These are phyloP conservation scores for Alternaria angustiovoidea DNA, from an alignment of 2,329 filamentous ascomycete species.

Conservation along the genomic window DNA sequence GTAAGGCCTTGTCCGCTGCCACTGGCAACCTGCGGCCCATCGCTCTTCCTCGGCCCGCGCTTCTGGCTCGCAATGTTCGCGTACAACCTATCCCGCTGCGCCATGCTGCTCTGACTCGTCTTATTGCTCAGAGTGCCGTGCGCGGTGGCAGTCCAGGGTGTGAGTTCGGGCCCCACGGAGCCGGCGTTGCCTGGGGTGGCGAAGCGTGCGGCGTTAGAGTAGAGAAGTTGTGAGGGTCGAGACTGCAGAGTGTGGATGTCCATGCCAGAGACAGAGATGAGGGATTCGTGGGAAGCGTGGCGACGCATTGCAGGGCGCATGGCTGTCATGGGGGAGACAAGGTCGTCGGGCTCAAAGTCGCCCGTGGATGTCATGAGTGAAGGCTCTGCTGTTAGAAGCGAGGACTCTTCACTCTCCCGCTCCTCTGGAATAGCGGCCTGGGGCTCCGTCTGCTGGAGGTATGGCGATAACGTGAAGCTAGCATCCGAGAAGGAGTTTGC, in stretches of 20 bases:
- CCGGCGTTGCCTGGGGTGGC: constrained; percentile 55
- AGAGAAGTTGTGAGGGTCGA: constrained; percentile 77
- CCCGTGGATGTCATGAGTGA: constrained; percentile 34
- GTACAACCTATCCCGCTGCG: constrained; percentile 63
- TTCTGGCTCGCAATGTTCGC: constrained; percentile 40
- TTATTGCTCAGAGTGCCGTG: constrained; percentile 61
- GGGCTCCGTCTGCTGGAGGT: constrained; percentile 25
- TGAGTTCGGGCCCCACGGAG: constrained; percentile 51
- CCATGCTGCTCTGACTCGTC: constrained; percentile 60
- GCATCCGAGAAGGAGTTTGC: constrained; percentile 43
- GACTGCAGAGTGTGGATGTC: constrained; percentile 86
- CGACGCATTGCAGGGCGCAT: constrained; percentile 64
- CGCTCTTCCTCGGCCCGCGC: constrained; percentile 30
- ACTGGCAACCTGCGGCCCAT: constrained; percentile 23
- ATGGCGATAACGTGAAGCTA: constrained; percentile 38
- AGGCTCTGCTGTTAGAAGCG: constrained; percentile 21
- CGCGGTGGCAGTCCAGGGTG: constrained; percentile 56
- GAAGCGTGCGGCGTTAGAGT: constrained; percentile 60
- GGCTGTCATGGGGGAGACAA: constrained; percentile 40
- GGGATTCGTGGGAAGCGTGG: constrained; percentile 82
- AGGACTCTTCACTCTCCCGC: constrained; percentile 43
- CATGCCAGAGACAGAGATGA: constrained; percentile 85
- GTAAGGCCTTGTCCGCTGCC: constrained; percentile 48
- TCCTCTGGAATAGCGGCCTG: constrained; percentile 49
- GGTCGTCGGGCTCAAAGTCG: constrained; percentile 41